Base-by-base conservation (phyloP, 352 stramenopile species). In the Globisporangium ultimum region DNA sequence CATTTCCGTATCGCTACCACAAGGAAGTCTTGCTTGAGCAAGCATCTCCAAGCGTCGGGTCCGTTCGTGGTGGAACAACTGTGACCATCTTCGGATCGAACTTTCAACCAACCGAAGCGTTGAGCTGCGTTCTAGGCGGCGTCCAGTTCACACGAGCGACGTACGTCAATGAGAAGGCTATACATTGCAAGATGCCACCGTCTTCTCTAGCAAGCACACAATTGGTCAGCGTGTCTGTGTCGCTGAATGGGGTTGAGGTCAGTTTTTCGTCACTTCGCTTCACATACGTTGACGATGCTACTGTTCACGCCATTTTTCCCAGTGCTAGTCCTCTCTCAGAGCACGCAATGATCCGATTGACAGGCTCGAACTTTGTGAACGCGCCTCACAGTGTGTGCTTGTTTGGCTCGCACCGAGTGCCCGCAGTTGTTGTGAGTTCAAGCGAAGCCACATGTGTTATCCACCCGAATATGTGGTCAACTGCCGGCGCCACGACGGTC, bases 41-140 rank as follows among this genome's bases (percentile, higher is more conserved):
- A 21, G 22, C 78, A 7, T 64, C 55, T 10, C 72, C 72, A 20
- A 38, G 49, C 0, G 51, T 74, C 32, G 72, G 69, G 5, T 59
- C 60, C 3, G 21, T 67, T 5, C 18, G 50, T 34, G 69, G 72
- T 28, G 72, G 67, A 7, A 81, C 72, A 11, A 12, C 62, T 32
- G 52, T 81, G 24, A 72, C 62, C 22, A 18, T 88, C 18, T 58
- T 51, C 4, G 78, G 74, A 0, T 12, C 28, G 0, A 28, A 71
- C 17, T 86, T 88, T 40, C 64, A 64, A 36, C 57, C 65, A 52
- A 55, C 56, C 47, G 56, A 67, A 8, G 61, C 58, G 9, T 38
- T 81, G 2, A 64, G 61, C n/a, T 81, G 72, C 50, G 67, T 78
- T 32, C 13, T 81, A 21, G 69, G 64, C 42, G 67, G 58, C 12